phyloP scores from a whole-genome alignment of 108 stramenopile genomes.

The Parietichytrium sp. region DNA sequence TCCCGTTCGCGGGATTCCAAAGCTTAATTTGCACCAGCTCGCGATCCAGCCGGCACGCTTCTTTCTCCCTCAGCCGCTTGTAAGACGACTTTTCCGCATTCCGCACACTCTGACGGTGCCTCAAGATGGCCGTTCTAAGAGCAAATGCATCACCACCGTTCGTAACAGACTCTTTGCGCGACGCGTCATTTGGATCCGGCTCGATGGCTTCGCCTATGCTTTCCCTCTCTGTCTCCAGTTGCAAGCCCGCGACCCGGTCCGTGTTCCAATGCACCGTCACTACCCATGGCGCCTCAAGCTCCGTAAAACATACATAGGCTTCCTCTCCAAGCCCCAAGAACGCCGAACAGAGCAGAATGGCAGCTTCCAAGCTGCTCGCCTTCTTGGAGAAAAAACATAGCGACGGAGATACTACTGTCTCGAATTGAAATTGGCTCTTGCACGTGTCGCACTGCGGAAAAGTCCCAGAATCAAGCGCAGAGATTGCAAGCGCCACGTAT shows the following conservation, averaged over 20 bases:
- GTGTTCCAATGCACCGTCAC: neutral
- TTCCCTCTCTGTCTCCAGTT: no score
- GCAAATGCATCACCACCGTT: no score
- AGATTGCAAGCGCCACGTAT: neutral
- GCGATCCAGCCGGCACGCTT: neutral
- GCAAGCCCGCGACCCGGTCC: no score
- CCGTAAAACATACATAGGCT: neutral
- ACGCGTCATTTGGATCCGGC: no score
- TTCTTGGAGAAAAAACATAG: neutral
- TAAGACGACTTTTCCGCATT: neutral
- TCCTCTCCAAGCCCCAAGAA: neutral
- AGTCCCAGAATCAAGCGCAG: neutral
- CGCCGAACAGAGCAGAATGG: neutral
- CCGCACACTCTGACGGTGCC: no score
- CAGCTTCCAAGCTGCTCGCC: neutral
- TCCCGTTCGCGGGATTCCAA: slow-evolving; percentile 8
- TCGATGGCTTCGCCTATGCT: no score
- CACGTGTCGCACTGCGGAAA: neutral
- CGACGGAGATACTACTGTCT: neutral
- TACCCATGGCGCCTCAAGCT: slow-evolving; percentile 7
- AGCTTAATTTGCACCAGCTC: neutral
- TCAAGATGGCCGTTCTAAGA: no score
- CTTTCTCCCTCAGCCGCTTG: neutral
- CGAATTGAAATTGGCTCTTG: neutral
- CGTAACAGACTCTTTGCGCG: no score